A percentile compares a stretch with the other conserved stretches of the same genome.
Evolutionary conservation across 768 basidiomycete genomes (phyloP).

Genomic region (Phaffia australis): DNA sequence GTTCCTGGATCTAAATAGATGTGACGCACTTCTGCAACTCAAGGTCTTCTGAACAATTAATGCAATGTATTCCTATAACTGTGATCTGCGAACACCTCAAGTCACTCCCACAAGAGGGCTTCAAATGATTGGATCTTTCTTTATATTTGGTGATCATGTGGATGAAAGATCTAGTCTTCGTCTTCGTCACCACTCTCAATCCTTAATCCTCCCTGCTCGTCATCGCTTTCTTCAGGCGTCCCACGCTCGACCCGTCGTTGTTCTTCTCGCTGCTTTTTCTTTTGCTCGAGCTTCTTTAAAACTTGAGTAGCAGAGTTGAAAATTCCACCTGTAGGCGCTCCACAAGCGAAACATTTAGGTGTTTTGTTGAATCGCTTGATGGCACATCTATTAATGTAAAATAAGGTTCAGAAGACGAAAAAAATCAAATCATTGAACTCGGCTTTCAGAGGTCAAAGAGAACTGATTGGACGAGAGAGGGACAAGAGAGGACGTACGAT

Average conservation of each 20-base stretch:
- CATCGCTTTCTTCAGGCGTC: conserved; percentile 31
- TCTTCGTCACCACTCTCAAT: conserved; percentile 31
- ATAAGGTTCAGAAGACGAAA: background rate
- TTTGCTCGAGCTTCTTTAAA: conserved; percentile 72
- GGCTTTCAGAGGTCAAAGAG: background rate
- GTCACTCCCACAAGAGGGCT: too few species aligned
- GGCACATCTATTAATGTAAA: conserved; percentile 50
- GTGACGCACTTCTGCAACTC: background rate
- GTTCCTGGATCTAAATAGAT: conserved; percentile 8
- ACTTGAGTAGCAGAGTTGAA: conserved; percentile 94
- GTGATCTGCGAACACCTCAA: too few species aligned
- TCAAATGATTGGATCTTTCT: too few species aligned
- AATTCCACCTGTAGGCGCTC: conserved; percentile 83
- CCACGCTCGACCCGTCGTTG: conserved; percentile 38
- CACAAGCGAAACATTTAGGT: conserved; percentile 90
- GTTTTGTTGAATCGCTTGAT: conserved; percentile 90
- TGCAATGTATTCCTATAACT: too few species aligned
- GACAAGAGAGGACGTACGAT: conserved; percentile 38
- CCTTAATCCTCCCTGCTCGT: conserved; percentile 32
- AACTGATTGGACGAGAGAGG: background rate
- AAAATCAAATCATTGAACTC: background rate
- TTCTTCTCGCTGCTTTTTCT: conserved; percentile 47
- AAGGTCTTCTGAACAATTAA: too few species aligned
- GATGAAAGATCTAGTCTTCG: conserved; percentile 37
- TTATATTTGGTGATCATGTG: background rate